phyloP scores from a whole-genome alignment of 257 asterid genomes.

The Lycium barbarum region DNA sequence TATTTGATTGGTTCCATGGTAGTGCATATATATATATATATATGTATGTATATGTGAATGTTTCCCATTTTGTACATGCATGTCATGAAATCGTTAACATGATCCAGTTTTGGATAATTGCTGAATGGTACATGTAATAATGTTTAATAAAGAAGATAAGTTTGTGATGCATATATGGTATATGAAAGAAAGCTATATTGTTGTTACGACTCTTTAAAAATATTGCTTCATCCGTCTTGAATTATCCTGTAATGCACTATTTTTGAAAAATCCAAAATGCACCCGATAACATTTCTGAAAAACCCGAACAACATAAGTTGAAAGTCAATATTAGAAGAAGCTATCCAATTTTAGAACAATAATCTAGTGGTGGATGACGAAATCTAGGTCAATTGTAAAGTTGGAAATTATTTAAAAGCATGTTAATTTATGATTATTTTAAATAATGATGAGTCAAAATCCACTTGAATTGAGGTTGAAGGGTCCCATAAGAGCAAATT shows the following conservation, averaged over 20 bases:
- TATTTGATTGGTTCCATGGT: not conserved
- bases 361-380: slow-evolving; percentile 47
- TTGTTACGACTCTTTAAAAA: not conserved
- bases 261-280: accelerated
- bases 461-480: slow-evolving; percentile 57
- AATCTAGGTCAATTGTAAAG: slow-evolving; percentile 55
- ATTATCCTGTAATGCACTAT: not conserved
- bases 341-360: slow-evolving; percentile 40
- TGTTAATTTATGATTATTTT: slow-evolving; percentile 41
- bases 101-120: not conserved
- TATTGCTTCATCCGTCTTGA: accelerated
- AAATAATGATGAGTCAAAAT: slow-evolving; percentile 60
- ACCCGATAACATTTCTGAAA: not conserved
- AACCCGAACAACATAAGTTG: not conserved
- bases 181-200: slow-evolving; percentile 29
- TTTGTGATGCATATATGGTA: slow-evolving; percentile 38
- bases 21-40: not conserved
- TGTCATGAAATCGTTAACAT: slow-evolving; percentile 29
- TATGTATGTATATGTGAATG: not conserved
- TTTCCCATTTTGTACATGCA: slow-evolving; percentile 31
- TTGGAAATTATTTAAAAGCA: slow-evolving; percentile 40
- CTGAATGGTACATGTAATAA: slow-evolving; percentile 19
- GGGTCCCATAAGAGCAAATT: slow-evolving; percentile 52
- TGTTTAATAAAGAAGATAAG: slow-evolving; percentile 23
- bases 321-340: slow-evolving; percentile 46